Percentiles rank a stretch among this genome's conserved stretches.
Evolutionary conservation across 73 alveolate species (phyloP).

Genomic region (Loxodes magnus): DNA sequence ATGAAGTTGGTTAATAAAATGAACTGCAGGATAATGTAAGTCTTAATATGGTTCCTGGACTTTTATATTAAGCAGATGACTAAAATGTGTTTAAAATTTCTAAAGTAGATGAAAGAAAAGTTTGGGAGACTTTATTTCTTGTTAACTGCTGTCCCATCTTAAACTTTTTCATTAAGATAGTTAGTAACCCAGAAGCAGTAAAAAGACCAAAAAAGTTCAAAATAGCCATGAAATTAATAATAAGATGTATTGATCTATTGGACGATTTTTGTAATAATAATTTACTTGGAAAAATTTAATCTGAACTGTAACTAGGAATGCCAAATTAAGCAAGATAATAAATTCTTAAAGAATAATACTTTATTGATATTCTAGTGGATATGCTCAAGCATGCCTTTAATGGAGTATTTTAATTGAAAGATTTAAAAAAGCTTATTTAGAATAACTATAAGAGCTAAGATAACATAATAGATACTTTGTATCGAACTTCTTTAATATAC

Average conservation of each 20-base stretch:
- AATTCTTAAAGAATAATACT: slow-evolving; percentile 3
- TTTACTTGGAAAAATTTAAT: neutral
- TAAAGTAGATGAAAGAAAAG: neutral
- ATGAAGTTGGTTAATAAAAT: no score
- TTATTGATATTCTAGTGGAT: neutral
- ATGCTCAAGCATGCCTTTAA: neutral
- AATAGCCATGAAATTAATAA: neutral
- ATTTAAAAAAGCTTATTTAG: neutral
- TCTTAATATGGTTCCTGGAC: slow-evolving; percentile 9
- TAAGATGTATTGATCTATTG: neutral
- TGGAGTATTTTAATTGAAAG: neutral
- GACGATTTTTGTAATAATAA: slow-evolving; percentile 3
- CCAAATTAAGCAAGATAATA: neutral
- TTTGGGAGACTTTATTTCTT: slow-evolving; percentile 7
- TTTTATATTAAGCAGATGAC: neutral
- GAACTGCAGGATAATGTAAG: no score
- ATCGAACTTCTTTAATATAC: neutral
- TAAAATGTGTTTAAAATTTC: neutral
- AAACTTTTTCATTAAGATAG: neutral
- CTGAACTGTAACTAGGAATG: neutral
- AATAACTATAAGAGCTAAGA: neutral
- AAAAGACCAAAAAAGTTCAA: neutral
- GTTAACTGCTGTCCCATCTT: slow-evolving; percentile 12
- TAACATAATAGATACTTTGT: neutral
- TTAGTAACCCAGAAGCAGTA: neutral